Percentiles rank a stretch among this genome's conserved stretches.
These are phyloP conservation scores for Scutellaria minor DNA, from an alignment of 257 asterid species.

Conservation along the genomic window DNA sequence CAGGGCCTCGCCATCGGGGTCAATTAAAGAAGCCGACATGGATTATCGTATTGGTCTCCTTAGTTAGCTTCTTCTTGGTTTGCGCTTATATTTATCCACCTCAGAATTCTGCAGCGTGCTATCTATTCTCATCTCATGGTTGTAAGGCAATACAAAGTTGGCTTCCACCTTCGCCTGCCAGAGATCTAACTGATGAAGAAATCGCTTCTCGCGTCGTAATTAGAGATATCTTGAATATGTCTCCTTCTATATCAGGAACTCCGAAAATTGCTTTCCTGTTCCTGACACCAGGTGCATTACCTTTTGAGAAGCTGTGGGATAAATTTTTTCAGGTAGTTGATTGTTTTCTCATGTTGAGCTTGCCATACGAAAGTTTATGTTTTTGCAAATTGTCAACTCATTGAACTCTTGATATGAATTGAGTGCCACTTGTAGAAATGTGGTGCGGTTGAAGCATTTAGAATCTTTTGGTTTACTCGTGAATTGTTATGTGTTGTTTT, in stretches of 20 bases:
- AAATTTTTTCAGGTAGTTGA: slow-evolving; percentile 83
- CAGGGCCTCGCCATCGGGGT: slow-evolving; percentile 80
- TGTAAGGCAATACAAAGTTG: slow-evolving; percentile 76
- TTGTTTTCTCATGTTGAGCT: slow-evolving; percentile 1
- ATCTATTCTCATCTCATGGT: slow-evolving; percentile 74
- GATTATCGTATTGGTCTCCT: slow-evolving; percentile 83
- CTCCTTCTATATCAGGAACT: slow-evolving; percentile 46
- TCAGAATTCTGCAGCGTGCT: slow-evolving; percentile 79
- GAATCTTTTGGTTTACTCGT: slow-evolving; percentile 11
- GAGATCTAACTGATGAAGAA: slow-evolving; percentile 88
- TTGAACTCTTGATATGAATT: not conserved
- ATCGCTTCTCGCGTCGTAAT: slow-evolving; percentile 86
- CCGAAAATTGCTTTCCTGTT: slow-evolving; percentile 95
- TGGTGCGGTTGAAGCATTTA: not conserved
- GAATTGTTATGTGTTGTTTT: not conserved
- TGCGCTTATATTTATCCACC: slow-evolving; percentile 95
- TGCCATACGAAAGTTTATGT: slow-evolving; percentile 8
- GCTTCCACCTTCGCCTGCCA: slow-evolving; percentile 82
- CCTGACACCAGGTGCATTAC: slow-evolving; percentile 94
- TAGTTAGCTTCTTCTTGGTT: slow-evolving; percentile 85
- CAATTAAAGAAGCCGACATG: slow-evolving; percentile 92
- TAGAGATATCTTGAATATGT: slow-evolving; percentile 74
- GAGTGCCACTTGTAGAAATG: slow-evolving; percentile 27
- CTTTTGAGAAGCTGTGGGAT: slow-evolving; percentile 98
- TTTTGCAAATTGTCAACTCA: slow-evolving; percentile 1